phyloP scores from a whole-genome alignment of 371 early-diverging fungal species.

The Apophysomyces elegans region DNA sequence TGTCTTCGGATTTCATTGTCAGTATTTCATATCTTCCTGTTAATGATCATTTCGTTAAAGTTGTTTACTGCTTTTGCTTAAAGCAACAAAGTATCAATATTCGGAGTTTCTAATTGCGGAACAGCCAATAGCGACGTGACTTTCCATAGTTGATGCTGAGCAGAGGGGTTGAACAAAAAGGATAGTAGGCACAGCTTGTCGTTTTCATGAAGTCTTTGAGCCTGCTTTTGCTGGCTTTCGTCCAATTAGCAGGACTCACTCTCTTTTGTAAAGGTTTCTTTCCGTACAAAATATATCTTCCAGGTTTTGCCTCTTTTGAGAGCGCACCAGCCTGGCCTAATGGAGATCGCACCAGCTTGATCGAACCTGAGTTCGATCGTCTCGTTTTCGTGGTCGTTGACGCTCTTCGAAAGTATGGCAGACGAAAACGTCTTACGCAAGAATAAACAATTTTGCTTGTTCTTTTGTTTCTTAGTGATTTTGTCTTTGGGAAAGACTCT shows the following conservation, averaged over 20 bases:
- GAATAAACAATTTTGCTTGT: background rate
- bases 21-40: too few species aligned
- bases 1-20: too few species aligned
- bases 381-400: constrained; percentile 83
- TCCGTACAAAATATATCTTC: constrained; percentile 73
- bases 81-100: too few species aligned
- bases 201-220: constrained; percentile 1
- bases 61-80: too few species aligned
- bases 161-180: too few species aligned
- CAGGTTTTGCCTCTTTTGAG: constrained; percentile 58
- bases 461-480: constrained; percentile 61
- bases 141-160: too few species aligned
- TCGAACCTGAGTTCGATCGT: constrained; percentile 66
- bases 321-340: constrained; percentile 15
- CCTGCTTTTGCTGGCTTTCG: constrained; percentile 26
- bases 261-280: constrained; percentile 79
- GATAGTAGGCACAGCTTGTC: too few species aligned
- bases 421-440: background rate
- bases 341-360: constrained; percentile 15
- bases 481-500: constrained; percentile 70
- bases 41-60: too few species aligned
- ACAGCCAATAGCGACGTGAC: too few species aligned
- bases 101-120: too few species aligned
- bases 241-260: constrained; percentile 67
- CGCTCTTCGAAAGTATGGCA: constrained; percentile 67